These are phyloP conservation scores for Serendipita vermifera DNA, from an alignment of 768 basidiomycete species.

Conservation along the genomic window DNA sequence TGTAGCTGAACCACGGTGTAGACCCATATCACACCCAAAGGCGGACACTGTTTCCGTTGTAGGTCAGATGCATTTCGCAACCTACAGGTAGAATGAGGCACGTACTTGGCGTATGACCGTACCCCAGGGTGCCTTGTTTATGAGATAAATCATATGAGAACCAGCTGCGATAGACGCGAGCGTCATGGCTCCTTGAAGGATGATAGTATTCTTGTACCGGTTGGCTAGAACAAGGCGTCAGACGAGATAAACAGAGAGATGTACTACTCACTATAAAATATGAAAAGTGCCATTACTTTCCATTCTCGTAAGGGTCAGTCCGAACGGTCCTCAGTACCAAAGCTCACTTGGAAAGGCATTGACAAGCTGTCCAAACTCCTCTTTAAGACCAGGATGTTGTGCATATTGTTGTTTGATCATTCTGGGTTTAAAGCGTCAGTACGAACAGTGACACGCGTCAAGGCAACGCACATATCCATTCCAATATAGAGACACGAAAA, in stretches of 20 bases:
- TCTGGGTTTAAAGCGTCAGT: neutral
- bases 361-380: neutral
- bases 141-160: neutral
- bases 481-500: conserved; percentile 60
- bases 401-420: conserved; percentile 7
- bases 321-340: neutral
- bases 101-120: conserved; percentile 1
- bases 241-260: neutral
- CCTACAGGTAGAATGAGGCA: neutral
- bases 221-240: neutral
- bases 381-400: neutral
- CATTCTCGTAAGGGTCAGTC: too few species aligned
- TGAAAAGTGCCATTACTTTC: neutral
- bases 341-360: neutral
- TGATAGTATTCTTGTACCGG: neutral
- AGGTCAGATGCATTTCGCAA: neutral
- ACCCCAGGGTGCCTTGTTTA: neutral
- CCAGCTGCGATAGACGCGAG: neutral
- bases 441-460: neutral
- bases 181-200: neutral
- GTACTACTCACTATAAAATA: neutral
- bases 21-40: conserved; percentile 3
- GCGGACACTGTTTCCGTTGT: neutral
- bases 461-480: conserved; percentile 66
- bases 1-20: neutral